Conservation (phyloP, 352 stramenopile genomes). For the Phytophthora constricta region DNA sequence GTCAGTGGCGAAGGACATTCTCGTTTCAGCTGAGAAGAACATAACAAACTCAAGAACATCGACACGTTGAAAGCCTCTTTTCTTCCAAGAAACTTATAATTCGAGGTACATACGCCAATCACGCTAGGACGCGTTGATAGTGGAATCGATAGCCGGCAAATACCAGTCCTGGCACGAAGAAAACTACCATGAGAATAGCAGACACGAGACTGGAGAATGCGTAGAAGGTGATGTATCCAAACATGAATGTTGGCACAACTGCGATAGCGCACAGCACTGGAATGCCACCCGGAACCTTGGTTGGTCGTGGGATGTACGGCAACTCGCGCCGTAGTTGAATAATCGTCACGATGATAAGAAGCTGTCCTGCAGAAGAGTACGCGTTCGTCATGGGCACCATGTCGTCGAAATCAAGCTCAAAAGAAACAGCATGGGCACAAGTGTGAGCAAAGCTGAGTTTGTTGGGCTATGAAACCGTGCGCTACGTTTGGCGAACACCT, state of each 20-base stretch:
- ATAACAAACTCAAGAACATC: background rate
- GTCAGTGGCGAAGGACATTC: constrained; percentile 16
- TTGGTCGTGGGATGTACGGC: constrained; percentile 75
- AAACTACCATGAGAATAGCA: constrained; percentile 36
- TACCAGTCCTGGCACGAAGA: constrained; percentile 48
- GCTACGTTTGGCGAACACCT: constrained; percentile 68
- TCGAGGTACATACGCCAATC: too few species aligned
- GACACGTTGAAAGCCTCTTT: background rate
- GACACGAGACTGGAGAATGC: constrained; percentile 41
- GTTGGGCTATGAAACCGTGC: constrained; percentile 43
- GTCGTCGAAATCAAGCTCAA: constrained; percentile 68
- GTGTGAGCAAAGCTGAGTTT: constrained; percentile 42
- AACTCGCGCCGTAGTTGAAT: constrained; percentile 84
- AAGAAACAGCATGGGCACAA: constrained; percentile 49
- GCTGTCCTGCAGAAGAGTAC: constrained; percentile 82
- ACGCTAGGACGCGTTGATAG: background rate
- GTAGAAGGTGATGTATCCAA: constrained; percentile 61
- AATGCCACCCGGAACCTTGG: constrained; percentile 54
- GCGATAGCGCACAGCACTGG: constrained; percentile 42
- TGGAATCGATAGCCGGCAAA: constrained; percentile 24
- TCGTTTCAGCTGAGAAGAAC: background rate
- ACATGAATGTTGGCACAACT: constrained; percentile 45
- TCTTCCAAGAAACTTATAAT: too few species aligned
- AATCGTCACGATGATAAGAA: constrained; percentile 92
- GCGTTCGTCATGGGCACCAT: constrained; percentile 92